Conservation (phyloP, 306 rosid genomes). For the Benincasa hispida region DNA sequence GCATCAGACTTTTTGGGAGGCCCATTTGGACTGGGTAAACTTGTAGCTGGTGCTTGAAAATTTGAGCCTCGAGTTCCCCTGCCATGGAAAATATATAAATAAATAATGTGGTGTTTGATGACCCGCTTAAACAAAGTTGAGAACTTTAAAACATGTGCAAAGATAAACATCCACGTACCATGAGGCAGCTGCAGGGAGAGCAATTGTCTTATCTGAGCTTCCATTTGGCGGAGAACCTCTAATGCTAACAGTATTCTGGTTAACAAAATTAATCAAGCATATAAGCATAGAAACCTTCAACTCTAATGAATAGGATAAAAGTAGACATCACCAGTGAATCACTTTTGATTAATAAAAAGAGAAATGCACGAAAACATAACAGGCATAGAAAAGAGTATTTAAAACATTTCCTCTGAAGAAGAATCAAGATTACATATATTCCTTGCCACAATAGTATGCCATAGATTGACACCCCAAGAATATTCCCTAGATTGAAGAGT, state of each 20-base stretch:
- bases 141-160: not conserved
- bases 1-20: constrained; percentile 43
- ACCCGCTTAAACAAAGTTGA: constrained; percentile 2
- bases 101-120: not conserved
- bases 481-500: not conserved
- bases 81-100: not conserved
- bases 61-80: constrained; percentile 61
- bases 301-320: not conserved
- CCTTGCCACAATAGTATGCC: not conserved
- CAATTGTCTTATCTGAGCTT: constrained; percentile 36
- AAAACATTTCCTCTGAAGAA: not conserved
- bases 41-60: constrained; percentile 31
- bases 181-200: constrained; percentile 59
- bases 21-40: constrained; percentile 37
- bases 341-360: not conserved
- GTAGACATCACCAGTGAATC: not conserved
- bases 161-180: constrained; percentile 36
- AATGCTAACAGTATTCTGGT: constrained; percentile 36
- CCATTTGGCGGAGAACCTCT: constrained; percentile 69
- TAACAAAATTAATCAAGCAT: constrained; percentile 3
- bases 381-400: not conserved
- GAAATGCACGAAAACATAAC: not conserved
- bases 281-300: not conserved
- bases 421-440: not conserved
- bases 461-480: not conserved